Conservation (phyloP, 1,284 basidiomycete species). For the Hemileia vastatrix region DNA sequence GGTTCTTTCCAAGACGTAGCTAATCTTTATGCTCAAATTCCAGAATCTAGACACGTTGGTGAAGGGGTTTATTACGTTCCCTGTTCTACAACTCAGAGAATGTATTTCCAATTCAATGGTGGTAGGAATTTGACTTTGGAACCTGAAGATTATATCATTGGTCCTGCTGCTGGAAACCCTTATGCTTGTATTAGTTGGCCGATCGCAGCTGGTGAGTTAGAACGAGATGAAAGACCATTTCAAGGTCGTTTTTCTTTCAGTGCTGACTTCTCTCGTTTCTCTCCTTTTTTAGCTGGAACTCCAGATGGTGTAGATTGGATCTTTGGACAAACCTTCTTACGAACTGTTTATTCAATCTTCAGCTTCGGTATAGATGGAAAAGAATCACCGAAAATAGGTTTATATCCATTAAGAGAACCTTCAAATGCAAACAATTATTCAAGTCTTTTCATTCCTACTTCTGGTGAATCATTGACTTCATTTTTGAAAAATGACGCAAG, state of each 20-base stretch:
- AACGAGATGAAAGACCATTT: too few species aligned
- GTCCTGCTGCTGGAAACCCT: constrained; percentile 27
- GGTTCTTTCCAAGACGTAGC: constrained; percentile 26
- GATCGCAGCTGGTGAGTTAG: constrained; percentile 5
- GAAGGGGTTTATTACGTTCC: constrained; percentile 28
- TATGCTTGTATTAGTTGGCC: constrained; percentile 32
- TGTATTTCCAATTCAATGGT: constrained; percentile 29
- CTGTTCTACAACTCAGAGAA: constrained; percentile 25
- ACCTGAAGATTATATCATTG: constrained; percentile 31
- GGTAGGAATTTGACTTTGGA: constrained; percentile 27
- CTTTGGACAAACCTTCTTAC: constrained; percentile 30
- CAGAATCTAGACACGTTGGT: constrained; percentile 27
- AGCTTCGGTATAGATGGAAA: too few species aligned
- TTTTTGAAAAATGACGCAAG: constrained; percentile 25
- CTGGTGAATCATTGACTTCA: constrained; percentile 15
- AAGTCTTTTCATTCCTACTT: constrained; percentile 25
- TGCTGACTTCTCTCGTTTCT: too few species aligned
- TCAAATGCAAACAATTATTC: constrained; percentile 13
- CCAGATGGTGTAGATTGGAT: constrained; percentile 29
- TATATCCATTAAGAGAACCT: constrained; percentile 25
- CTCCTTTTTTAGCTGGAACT: not conserved
- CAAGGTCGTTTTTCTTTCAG: too few species aligned
- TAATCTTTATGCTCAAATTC: constrained; percentile 24
- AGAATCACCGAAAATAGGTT: too few species aligned
- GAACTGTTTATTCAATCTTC: too few species aligned